phyloP scores from a whole-genome alignment of 2,329 filamentous ascomycete genomes.

The Cordyceps sp. region DNA sequence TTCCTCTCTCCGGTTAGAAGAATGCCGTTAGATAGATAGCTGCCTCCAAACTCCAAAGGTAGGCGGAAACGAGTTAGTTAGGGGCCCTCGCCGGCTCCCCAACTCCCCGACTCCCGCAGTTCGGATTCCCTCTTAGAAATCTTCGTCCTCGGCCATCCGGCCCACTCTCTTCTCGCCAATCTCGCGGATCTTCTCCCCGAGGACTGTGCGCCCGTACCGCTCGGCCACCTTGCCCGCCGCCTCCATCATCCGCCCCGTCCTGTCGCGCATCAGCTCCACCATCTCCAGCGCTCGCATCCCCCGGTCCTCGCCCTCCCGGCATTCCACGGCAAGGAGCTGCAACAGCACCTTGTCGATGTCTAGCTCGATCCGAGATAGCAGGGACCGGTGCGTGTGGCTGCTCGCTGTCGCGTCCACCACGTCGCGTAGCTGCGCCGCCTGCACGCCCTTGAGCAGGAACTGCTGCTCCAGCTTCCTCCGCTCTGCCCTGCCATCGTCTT shows the following conservation, averaged over 20 bases:
- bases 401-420: conserved; percentile 48
- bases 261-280: conserved; percentile 70
- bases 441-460: conserved; percentile 59
- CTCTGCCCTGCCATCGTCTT: conserved; percentile 23
- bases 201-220: conserved; percentile 61
- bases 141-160: conserved; percentile 41
- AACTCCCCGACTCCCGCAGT: no score
- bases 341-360: conserved; percentile 82
- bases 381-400: conserved; percentile 42
- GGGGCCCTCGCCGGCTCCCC: no score
- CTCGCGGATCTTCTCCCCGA: conserved; percentile 84
- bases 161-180: conserved; percentile 55
- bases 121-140: conserved; percentile 6
- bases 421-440: conserved; percentile 61
- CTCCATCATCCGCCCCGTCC: conserved; percentile 77
- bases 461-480: conserved; percentile 57
- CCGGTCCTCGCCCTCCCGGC: conserved; percentile 77
- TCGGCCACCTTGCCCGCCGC: conserved; percentile 79
- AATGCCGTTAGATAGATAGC: no score
- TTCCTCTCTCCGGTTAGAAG: no score
- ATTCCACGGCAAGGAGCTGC: conserved; percentile 79
- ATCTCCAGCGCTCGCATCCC: conserved; percentile 93
- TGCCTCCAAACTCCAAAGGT: no score
- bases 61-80: no score
- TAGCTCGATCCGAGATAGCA: conserved; percentile 56